Conservation (phyloP, 805 yeast genomes). For the Scheffersomyces ergatensis region DNA sequence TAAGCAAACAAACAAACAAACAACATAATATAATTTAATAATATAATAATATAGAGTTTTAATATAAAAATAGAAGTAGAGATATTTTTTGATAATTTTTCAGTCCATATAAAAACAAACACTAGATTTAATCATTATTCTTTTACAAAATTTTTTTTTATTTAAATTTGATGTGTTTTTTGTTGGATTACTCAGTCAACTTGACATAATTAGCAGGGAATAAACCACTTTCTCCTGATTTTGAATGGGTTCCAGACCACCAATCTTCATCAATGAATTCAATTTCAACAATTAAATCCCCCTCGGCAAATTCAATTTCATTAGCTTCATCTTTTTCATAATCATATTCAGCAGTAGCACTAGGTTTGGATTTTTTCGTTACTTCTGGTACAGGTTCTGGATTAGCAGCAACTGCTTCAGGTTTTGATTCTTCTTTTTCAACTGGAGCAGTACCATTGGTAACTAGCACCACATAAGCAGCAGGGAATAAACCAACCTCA, state of each 20-base stretch:
- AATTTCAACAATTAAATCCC: slow-evolving; percentile 76
- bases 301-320: slow-evolving; percentile 81
- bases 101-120: background rate
- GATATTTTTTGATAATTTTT: background rate
- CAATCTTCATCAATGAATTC: slow-evolving; percentile 93
- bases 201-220: slow-evolving; percentile 90
- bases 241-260: slow-evolving; percentile 84
- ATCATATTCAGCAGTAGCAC: slow-evolving; percentile 69
- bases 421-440: slow-evolving; percentile 8
- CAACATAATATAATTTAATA: background rate
- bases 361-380: slow-evolving; percentile 16
- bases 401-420: slow-evolving; percentile 8
- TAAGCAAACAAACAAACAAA: background rate
- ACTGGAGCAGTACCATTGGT: slow-evolving; percentile 17
- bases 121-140: too few species aligned
- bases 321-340: slow-evolving; percentile 93
- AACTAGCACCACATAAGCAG: slow-evolving; percentile 46
- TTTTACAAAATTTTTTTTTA: background rate
- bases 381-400: slow-evolving; percentile 17
- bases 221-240: slow-evolving; percentile 71
- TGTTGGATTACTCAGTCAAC: slow-evolving; percentile 14
- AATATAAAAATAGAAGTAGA: background rate
- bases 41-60: background rate
- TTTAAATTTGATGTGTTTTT: too few species aligned
- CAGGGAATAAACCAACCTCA: slow-evolving; percentile 54